phyloP scores from a whole-genome alignment of 2,329 filamentous ascomycete genomes.

The Neopestalotiopsis rosae region DNA sequence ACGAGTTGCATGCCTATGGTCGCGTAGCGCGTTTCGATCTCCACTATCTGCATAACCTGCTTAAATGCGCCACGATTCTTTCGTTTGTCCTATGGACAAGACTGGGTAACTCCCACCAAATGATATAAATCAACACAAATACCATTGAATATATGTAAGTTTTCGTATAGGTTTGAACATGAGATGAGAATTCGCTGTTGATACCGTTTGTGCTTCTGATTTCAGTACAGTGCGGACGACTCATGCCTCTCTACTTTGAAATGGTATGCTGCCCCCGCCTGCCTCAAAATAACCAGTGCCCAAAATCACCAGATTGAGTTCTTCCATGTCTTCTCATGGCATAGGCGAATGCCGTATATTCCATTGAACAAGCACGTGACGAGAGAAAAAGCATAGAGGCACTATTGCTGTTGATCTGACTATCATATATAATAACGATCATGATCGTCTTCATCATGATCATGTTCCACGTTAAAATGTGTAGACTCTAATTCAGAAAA shows the following conservation, averaged over 20 bases:
- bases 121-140: too few species aligned
- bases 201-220: too few species aligned
- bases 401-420: not conserved
- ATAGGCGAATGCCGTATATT: not conserved
- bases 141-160: too few species aligned
- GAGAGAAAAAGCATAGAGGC: not conserved
- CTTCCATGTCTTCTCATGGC: too few species aligned
- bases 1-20: not conserved
- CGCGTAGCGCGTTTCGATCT: constrained; percentile 1
- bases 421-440: not conserved
- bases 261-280: too few species aligned
- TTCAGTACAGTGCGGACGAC: too few species aligned
- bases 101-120: not conserved
- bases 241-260: too few species aligned
- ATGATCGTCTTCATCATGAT: not conserved
- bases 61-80: not conserved
- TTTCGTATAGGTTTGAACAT: too few species aligned
- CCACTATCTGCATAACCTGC: not conserved
- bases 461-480: not conserved
- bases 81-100: not conserved
- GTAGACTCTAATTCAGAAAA: constrained; percentile 2
- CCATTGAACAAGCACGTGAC: not conserved
- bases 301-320: too few species aligned
- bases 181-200: too few species aligned
- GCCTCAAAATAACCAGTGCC: too few species aligned